Percentiles rank a stretch among this genome's conserved stretches.
phyloP scores from a whole-genome alignment of 768 basidiomycete genomes.

The Mycena leptocephala region DNA sequence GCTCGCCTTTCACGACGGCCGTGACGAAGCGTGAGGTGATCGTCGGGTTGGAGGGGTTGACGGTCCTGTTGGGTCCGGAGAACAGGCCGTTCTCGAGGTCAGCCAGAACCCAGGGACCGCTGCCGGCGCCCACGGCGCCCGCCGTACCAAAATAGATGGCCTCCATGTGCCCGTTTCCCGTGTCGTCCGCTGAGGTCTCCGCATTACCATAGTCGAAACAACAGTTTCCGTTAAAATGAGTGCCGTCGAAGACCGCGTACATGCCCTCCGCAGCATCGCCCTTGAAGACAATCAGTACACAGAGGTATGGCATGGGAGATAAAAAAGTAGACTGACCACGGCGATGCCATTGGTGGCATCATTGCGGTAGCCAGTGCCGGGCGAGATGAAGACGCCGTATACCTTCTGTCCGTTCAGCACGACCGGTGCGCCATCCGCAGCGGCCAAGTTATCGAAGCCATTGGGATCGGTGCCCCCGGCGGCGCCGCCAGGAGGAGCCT shows the following conservation, averaged over 20 bases:
- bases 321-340: conserved; percentile 12
- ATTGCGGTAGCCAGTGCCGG: no score
- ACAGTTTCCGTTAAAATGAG: no score
- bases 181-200: conserved; percentile 27
- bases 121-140: conserved; percentile 19
- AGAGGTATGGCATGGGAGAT: conserved; percentile 2
- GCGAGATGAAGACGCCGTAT: no score
- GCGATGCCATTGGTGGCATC: conserved; percentile 24
- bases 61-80: not conserved
- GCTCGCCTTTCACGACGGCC: no score
- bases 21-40: conserved; percentile 32
- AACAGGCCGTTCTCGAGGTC: conserved; percentile 21
- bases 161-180: conserved; percentile 32
- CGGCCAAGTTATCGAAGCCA: no score
- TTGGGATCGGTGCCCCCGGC: no score
- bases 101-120: conserved; percentile 30
- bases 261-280: conserved; percentile 25
- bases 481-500: no score
- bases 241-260: no score
- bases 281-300: conserved; percentile 18
- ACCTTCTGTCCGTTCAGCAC: no score
- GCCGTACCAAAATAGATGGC: conserved; percentile 28
- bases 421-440: no score
- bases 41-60: conserved; percentile 24
- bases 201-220: no score